Percentiles rank a stretch among this genome's conserved stretches.
These are phyloP conservation scores for Boletales sp. DNA, from an alignment of 768 basidiomycete genomes.

Conservation along the genomic window DNA sequence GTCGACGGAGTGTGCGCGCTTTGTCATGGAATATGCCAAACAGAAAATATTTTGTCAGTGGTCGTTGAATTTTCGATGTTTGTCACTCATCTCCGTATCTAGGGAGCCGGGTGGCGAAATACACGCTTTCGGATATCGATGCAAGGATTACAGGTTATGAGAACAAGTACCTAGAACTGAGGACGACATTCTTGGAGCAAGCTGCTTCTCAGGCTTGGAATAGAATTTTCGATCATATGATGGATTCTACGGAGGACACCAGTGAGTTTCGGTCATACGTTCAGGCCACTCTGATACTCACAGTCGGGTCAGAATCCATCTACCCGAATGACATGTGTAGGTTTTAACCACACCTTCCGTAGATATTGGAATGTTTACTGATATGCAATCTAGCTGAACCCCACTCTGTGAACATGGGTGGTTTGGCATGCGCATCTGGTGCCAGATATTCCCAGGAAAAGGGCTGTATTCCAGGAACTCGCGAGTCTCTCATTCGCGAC, in stretches of 20 bases:
- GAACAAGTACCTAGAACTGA: neutral
- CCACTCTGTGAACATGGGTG: neutral
- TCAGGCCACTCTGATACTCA: too few species aligned
- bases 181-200: neutral
- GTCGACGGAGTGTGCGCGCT: neutral
- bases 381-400: neutral
- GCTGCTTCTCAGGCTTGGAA: too few species aligned
- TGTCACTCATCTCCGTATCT: neutral
- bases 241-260: neutral
- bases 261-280: neutral
- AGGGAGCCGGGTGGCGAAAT: neutral
- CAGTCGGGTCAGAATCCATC: too few species aligned
- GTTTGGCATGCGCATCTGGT: conserved; percentile 6
- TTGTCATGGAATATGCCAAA: too few species aligned
- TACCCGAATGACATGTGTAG: too few species aligned
- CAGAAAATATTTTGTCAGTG: too few species aligned
- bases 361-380: neutral
- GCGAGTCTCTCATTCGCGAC: neutral
- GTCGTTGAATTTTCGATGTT: neutral
- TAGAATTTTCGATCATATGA: too few species aligned
- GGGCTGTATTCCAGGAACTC: neutral
- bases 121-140: neutral
- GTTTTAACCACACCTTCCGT: neutral
- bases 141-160: neutral
- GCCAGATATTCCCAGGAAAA: conserved; percentile 8